Conservation (phyloP, 1,284 basidiomycete genomes). For the Moesziomyces sp. region DNA sequence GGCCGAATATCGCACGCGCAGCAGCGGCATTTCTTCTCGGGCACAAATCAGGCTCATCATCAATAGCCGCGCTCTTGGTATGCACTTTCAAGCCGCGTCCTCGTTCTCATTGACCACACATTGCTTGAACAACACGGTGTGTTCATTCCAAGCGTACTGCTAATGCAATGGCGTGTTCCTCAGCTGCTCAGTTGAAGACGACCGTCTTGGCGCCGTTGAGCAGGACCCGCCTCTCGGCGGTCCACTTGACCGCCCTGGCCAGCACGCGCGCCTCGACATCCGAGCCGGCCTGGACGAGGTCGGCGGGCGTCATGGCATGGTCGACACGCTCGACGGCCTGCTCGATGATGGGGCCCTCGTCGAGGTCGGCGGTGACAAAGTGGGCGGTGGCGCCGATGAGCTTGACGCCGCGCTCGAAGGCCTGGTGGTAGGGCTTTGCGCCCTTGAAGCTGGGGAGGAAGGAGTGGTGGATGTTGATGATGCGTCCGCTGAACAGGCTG, state of each 20-base stretch:
- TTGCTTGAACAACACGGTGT: neutral
- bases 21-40: no score
- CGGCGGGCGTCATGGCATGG: conserved; percentile 56
- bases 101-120: neutral
- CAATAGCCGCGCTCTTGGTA: no score
- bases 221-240: conserved; percentile 60
- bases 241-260: conserved; percentile 63
- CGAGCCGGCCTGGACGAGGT: conserved; percentile 56
- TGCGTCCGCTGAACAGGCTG: conserved; percentile 49
- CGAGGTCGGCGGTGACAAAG: conserved; percentile 63
- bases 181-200: conserved; percentile 53
- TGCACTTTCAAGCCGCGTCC: no score
- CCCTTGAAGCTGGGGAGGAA: conserved; percentile 66
- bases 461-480: conserved; percentile 67
- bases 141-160: no score
- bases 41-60: no score
- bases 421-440: conserved; percentile 66
- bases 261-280: conserved; percentile 64
- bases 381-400: conserved; percentile 66
- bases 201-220: conserved; percentile 65
- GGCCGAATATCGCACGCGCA: neutral
- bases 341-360: conserved; percentile 67
- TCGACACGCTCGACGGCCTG: conserved; percentile 63
- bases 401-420: conserved; percentile 63
- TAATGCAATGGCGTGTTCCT: no score